Evolutionary conservation across 2,329 filamentous ascomycete species (phyloP).

Genomic region (Colletotrichum lentis): DNA sequence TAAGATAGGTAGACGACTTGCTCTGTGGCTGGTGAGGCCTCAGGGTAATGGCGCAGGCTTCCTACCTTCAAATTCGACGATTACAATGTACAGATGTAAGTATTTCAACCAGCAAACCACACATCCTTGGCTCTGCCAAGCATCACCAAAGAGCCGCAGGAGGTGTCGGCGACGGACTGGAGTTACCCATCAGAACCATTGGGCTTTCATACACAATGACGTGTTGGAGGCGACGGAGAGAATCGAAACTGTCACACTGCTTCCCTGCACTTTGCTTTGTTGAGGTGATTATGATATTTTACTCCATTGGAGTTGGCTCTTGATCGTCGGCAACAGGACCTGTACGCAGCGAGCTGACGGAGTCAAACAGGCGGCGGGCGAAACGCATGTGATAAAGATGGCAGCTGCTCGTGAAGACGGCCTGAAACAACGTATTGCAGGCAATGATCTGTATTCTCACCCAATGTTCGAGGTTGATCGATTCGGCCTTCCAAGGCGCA

Average conservation of each 20-base stretch:
- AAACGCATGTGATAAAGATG: neutral
- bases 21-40: conserved; percentile 16
- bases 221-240: neutral
- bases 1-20: neutral
- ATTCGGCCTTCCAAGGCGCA: neutral
- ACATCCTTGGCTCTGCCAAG: neutral
- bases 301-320: neutral
- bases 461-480: neutral
- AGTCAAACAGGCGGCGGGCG: neutral
- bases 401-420: neutral
- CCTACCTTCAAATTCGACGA: too few species aligned
- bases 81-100: too few species aligned
- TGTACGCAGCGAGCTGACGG: neutral
- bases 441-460: conserved; percentile 2
- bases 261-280: neutral
- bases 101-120: neutral
- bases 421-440: neutral
- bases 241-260: neutral
- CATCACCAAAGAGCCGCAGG: conserved; percentile 26
- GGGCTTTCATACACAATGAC: conserved; percentile 6
- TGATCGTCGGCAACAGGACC: neutral
- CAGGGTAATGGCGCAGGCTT: neutral
- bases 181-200: conserved; percentile 14
- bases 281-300: neutral
- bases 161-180: conserved; percentile 14